Evolutionary conservation across 208 protist species (phyloP).

Genomic region (Acanthamoeba culbertsoni): DNA sequence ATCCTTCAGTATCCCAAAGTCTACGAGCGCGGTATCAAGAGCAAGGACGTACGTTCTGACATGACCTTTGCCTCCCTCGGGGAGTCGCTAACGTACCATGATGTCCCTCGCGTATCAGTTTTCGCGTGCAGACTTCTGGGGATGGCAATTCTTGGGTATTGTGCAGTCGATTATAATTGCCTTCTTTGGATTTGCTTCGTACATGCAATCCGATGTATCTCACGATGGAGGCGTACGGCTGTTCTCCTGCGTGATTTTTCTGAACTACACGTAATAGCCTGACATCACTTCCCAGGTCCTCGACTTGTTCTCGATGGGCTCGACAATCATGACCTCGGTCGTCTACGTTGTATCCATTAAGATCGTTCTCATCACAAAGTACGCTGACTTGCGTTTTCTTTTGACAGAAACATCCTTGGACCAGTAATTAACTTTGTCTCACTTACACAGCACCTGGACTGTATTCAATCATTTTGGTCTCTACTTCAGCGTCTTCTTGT

Average conservation of each 20-base stretch:
- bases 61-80: neutral
- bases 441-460: neutral
- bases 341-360: constrained; percentile 1
- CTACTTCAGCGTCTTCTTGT: constrained; percentile 27
- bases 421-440: neutral
- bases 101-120: neutral
- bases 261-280: neutral
- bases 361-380: constrained; percentile 32
- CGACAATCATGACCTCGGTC: constrained; percentile 7
- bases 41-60: constrained; percentile 29
- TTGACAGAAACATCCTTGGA: neutral
- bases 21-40: constrained; percentile 15
- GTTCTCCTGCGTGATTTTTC: neutral
- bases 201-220: neutral
- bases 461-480: constrained; percentile 17
- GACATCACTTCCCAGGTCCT: neutral
- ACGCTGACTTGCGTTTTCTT: neutral
- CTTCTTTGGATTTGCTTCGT: constrained; percentile 42
- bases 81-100: neutral
- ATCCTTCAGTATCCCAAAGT: constrained; percentile 11
- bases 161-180: constrained; percentile 33
- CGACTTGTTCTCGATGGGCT: constrained; percentile 45
- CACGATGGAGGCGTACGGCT: neutral
- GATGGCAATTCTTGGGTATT: constrained; percentile 53
- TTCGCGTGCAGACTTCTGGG: neutral